Conservation (phyloP, 208 protist species). For the Wallacemonas sp. region DNA sequence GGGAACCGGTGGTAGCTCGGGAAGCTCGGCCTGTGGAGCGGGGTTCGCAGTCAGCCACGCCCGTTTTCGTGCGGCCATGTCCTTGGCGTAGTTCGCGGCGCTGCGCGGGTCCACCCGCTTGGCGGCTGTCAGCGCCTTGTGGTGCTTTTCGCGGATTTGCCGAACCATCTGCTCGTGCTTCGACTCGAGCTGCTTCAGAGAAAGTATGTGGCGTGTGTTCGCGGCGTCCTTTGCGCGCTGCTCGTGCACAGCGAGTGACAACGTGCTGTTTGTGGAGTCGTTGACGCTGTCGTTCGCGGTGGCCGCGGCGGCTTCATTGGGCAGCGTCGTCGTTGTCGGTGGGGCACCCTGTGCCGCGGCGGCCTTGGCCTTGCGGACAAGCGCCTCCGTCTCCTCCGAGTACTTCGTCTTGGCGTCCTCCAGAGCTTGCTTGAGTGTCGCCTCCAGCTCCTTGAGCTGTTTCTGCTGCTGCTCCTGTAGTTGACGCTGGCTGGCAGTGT, state of each 20-base stretch:
- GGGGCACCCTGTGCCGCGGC: background rate
- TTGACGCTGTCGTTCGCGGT: background rate
- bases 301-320: background rate
- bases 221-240: conserved; percentile 30
- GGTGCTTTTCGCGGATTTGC: conserved; percentile 33
- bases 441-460: conserved; percentile 32
- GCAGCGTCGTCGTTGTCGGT: background rate
- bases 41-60: conserved; percentile 49
- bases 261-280: background rate
- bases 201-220: conserved; percentile 27
- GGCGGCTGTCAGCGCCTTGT: conserved; percentile 22
- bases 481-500: too few relatives aligned
- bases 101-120: conserved; percentile 34
- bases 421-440: conserved; percentile 21
- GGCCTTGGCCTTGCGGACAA: conserved; percentile 13
- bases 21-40: conserved; percentile 20
- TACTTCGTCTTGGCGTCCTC: conserved; percentile 22
- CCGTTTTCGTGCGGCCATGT: conserved; percentile 31
- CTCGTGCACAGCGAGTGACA: conserved; percentile 12
- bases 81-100: conserved; percentile 23
- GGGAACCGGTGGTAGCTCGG: conserved; percentile 25
- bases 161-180: conserved; percentile 46
- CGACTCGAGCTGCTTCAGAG: conserved; percentile 45
- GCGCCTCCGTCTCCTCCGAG: conserved; percentile 34
- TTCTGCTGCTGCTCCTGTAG: too few relatives aligned